Evolutionary conservation across 495 filamentous ascomycete species (phyloP).

Genomic region (Penicillium cinerascens): DNA sequence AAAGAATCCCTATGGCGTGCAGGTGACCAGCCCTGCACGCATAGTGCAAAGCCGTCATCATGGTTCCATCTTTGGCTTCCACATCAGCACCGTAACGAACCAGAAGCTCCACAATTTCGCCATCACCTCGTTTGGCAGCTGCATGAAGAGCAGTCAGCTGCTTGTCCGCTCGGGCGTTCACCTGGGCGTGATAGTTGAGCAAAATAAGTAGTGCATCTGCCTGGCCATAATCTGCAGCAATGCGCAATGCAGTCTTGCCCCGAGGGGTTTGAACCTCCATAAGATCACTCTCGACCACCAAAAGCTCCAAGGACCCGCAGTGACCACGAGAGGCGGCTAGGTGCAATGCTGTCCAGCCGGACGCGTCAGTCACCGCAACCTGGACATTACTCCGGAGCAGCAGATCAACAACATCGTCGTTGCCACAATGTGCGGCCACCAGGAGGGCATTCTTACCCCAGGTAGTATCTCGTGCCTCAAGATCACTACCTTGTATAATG

Average conservation of each 20-base stretch:
- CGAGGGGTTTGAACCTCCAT: conserved; percentile 31
- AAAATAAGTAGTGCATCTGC: conserved; percentile 21
- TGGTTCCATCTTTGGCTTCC: conserved; percentile 38
- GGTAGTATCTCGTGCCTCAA: conserved; percentile 34
- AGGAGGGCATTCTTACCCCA: conserved; percentile 41
- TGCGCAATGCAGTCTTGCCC: conserved; percentile 35
- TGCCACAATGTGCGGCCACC: conserved; percentile 48
- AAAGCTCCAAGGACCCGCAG: conserved; percentile 31
- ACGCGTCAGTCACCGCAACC: conserved; percentile 31
- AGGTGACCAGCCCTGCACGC: conserved; percentile 35
- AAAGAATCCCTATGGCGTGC: conserved; percentile 29
- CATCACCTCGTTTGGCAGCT: conserved; percentile 35
- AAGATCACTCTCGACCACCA: conserved; percentile 29
- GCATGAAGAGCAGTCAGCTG: conserved; percentile 40
- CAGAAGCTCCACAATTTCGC: conserved; percentile 31
- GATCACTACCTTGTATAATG: conserved; percentile 34
- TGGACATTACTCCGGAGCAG: conserved; percentile 38
- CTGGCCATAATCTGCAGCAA: conserved; percentile 32
- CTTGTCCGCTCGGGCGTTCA: conserved; percentile 36
- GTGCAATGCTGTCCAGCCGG: conserved; percentile 40
- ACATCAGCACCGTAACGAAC: conserved; percentile 34
- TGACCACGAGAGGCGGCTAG: conserved; percentile 44
- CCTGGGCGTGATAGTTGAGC: conserved; percentile 26
- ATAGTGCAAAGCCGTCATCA: conserved; percentile 45
- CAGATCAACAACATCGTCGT: conserved; percentile 38